A percentile compares a stretch with the other conserved stretches of the same genome.
Conservation (phyloP, 805 yeast genomes). For the Candida maris region DNA sequence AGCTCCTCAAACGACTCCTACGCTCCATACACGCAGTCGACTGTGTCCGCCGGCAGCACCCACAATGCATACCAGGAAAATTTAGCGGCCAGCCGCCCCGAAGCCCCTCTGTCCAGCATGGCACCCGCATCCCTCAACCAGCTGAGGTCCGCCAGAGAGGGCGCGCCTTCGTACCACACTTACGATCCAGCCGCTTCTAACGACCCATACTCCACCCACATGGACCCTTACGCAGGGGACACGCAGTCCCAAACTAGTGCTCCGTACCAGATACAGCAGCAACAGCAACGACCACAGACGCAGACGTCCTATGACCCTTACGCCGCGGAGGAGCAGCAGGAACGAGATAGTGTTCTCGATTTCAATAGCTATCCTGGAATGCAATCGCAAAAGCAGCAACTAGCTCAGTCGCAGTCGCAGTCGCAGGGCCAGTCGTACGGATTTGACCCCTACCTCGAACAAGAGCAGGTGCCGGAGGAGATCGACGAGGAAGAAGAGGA, state of each 20-base stretch:
- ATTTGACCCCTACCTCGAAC: slow-evolving; percentile 7
- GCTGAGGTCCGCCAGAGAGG: slow-evolving; percentile 3
- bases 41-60: slow-evolving; percentile 18
- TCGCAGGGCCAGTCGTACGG: not conserved
- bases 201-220: slow-evolving; percentile 25
- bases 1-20: slow-evolving; percentile 17
- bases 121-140: slow-evolving; percentile 4
- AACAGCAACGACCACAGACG: slow-evolving; percentile 5
- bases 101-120: slow-evolving; percentile 1
- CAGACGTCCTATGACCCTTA: slow-evolving; percentile 21
- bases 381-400: not conserved
- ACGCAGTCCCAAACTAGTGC: not conserved
- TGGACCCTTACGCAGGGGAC: slow-evolving; percentile 6
- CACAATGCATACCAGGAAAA: not conserved
- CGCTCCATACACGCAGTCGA: slow-evolving; percentile 22
- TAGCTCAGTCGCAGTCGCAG: not conserved
- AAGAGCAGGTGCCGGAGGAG: slow-evolving; percentile 35
- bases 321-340: slow-evolving; percentile 16
- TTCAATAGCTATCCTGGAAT: slow-evolving; percentile 28
- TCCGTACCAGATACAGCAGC: slow-evolving; percentile 3
- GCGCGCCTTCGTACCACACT: slow-evolving; percentile 21
- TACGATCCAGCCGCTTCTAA: too few species aligned
- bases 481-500: slow-evolving; percentile 90
- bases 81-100: not conserved
- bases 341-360: slow-evolving; percentile 19